Base-by-base conservation (phyloP, 768 basidiomycete genomes). In the Suillus tomentosus region DNA sequence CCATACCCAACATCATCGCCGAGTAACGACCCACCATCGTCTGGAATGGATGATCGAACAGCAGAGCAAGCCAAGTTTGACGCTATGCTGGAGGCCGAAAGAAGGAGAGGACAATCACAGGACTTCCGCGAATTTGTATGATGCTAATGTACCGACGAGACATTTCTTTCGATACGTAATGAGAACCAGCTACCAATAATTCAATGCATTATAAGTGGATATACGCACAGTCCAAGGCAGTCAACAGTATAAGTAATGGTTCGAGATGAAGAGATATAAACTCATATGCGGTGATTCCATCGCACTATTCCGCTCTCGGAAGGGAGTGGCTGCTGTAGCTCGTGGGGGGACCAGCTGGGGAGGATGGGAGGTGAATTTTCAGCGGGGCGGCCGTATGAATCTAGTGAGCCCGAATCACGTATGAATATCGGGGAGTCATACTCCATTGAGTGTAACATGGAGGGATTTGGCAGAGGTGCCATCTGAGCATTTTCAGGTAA, bases 31-130 rank as follows among this genome's bases (percentile, higher is more conserved):
- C 55, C 66, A 22, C 34, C 64, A 6, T 54, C 63, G 17, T 62
- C 67, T 14, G 69, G 70, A 54, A 68, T 64, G 10, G 68, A 76
- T 55, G 79, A 80, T 31, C 80, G 83, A 47, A 71, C 75, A 5
- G 59, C 67, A 1, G 85, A 85, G 57, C 87, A 88, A 69, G 85
- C 81, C 10, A 76, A 74, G 60, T 89, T 89, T 66, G 84, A 88
- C 65, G 85, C 82, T 34, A 70, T 88, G 66, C 67, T 88, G 53
- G 87, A 88, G 66, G 81, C 79, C 24, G 87, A 89, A 69, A 80
- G 88, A 64, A 79, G 76, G 62, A 74, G 51, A 58, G 64, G 68
- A 42, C 62, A 75, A n/a, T 72, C 70, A 61, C 67, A 71, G 63
- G 63, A 65, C 50, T 68, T 64, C 17, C 53, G 40, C 36, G 65